These are phyloP conservation scores for Kluyveromyces sp. DNA, from an alignment of 1,139 yeast genomes.

Conservation along the genomic window DNA sequence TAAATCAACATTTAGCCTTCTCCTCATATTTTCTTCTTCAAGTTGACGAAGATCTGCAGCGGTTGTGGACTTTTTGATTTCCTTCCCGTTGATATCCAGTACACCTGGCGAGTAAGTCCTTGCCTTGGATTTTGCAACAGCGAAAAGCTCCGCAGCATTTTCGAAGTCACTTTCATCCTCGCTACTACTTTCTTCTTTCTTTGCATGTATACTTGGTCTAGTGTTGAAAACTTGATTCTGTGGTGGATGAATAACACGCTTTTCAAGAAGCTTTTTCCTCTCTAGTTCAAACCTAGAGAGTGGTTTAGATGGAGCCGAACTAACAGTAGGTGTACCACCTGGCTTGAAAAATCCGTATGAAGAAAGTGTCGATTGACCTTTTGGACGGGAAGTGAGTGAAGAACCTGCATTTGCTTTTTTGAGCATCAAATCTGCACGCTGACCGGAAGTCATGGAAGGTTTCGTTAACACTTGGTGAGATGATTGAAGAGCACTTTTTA, in stretches of 20 bases:
- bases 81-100: slow-evolving; percentile 28
- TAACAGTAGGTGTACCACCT: slow-evolving; percentile 25
- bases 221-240: slow-evolving; percentile 78
- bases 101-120: slow-evolving; percentile 26
- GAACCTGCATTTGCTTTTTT: slow-evolving; percentile 23
- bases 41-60: slow-evolving; percentile 39
- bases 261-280: slow-evolving; percentile 29
- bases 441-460: slow-evolving; percentile 2
- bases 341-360: slow-evolving; percentile 35
- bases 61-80: slow-evolving; percentile 17
- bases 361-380: slow-evolving; percentile 43
- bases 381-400: slow-evolving; percentile 24
- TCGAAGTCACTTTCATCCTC: slow-evolving; percentile 32
- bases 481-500: slow-evolving; percentile 7
- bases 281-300: slow-evolving; percentile 32
- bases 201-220: slow-evolving; percentile 20
- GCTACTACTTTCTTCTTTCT: slow-evolving; percentile 23
- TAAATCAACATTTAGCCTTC: slow-evolving; percentile 69
- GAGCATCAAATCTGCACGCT: slow-evolving; percentile 24
- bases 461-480: slow-evolving; percentile 13
- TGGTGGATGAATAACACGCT: slow-evolving; percentile 47
- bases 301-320: slow-evolving; percentile 35
- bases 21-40: slow-evolving; percentile 73
- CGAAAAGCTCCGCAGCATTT: slow-evolving; percentile 31
- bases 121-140: slow-evolving; percentile 24